These are phyloP conservation scores for Pythium monospermum DNA, from an alignment of 352 stramenopile genomes.

Conservation along the genomic window DNA sequence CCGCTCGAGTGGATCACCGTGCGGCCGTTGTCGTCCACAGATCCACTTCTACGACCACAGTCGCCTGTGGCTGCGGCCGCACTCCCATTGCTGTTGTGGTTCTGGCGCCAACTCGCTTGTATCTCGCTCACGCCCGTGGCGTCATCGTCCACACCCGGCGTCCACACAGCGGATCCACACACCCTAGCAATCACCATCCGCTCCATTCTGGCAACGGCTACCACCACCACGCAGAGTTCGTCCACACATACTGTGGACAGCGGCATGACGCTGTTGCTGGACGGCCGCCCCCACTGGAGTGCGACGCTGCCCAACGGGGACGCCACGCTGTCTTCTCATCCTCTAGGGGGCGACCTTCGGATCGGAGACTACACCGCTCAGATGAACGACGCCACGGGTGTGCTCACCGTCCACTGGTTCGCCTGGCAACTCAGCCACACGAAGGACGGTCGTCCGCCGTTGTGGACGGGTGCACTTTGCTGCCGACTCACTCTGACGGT, in stretches of 20 bases:
- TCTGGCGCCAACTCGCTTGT: background rate
- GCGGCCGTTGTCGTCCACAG: too few species aligned
- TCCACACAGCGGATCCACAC: too few species aligned
- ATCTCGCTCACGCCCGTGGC: background rate
- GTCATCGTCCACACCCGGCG: too few species aligned
- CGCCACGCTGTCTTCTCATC: constrained; percentile 1
- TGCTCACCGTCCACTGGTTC: background rate
- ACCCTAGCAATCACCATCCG: too few species aligned
- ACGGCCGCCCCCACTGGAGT: background rate
- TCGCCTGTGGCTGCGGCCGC: too few species aligned
- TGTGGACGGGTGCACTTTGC: too few species aligned
- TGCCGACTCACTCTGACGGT: too few species aligned
- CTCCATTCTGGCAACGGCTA: too few species aligned
- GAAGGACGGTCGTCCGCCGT: too few species aligned
- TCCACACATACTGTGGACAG: background rate
- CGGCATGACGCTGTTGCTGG: background rate
- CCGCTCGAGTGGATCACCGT: too few species aligned
- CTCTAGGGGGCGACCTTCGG: background rate
- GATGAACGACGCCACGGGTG: background rate
- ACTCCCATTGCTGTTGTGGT: constrained; percentile 1
- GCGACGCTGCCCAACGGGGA: constrained; percentile 4
- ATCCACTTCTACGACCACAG: too few species aligned
- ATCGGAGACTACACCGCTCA: background rate
- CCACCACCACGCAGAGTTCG: too few species aligned
- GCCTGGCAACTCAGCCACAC: background rate